Percentiles rank a stretch among this genome's conserved stretches.
Evolutionary conservation across 1,284 basidiomycete genomes (phyloP).

Genomic region (Athelia sp.): DNA sequence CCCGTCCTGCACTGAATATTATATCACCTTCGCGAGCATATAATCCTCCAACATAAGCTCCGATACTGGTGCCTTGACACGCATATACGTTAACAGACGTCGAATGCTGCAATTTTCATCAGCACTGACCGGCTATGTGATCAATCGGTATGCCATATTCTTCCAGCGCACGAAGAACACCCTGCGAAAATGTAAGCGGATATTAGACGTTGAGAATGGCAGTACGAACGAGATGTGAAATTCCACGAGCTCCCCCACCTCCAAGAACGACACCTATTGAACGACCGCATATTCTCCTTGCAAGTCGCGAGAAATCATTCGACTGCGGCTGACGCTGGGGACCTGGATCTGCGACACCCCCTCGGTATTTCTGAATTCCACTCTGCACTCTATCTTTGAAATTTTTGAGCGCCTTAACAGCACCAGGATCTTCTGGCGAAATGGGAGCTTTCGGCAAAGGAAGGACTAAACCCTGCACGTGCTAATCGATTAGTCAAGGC

Average conservation of each 20-base stretch:
- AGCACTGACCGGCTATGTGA: constrained; percentile 66
- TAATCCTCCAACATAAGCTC: constrained; percentile 90
- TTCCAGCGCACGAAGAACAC: constrained; percentile 86
- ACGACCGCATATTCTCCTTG: constrained; percentile 87
- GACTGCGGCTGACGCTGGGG: constrained; percentile 77
- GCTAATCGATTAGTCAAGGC: background rate
- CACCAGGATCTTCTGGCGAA: constrained; percentile 77
- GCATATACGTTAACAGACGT: constrained; percentile 4
- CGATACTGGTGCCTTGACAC: constrained; percentile 76
- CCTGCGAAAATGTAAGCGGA: constrained; percentile 37
- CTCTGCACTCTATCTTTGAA: constrained; percentile 89
- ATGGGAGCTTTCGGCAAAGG: constrained; percentile 57
- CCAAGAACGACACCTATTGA: constrained; percentile 94
- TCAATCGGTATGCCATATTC: constrained; percentile 94
- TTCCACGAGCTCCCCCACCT: constrained; percentile 92
- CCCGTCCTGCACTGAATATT: constrained; percentile 79
- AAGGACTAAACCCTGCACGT: constrained; percentile 53
- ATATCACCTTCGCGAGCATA: constrained; percentile 94
- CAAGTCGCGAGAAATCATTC: constrained; percentile 92
- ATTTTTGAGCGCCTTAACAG: constrained; percentile 85
- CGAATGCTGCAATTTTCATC: background rate
- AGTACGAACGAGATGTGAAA: constrained; percentile 81
- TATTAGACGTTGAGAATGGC: constrained; percentile 7
- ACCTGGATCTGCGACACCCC: constrained; percentile 59
- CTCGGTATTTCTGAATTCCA: constrained; percentile 83